These are phyloP conservation scores for Ophiostoma ips DNA, from an alignment of 2,329 filamentous ascomycete genomes.

Conservation along the genomic window DNA sequence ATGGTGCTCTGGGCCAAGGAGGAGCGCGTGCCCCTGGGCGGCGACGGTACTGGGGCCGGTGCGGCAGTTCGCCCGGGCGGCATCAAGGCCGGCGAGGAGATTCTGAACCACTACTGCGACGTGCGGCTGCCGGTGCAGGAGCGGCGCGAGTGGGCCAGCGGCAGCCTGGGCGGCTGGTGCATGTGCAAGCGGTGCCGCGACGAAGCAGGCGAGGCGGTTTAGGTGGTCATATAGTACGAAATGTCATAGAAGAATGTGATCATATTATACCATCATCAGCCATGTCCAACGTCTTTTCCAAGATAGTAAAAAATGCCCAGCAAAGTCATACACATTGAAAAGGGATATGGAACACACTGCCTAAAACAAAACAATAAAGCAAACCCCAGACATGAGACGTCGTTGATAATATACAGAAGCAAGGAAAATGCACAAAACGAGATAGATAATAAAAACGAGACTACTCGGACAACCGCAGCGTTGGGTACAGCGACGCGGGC, in stretches of 20 bases:
- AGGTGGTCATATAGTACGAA: too few species aligned
- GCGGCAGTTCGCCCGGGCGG: slow-evolving; percentile 30
- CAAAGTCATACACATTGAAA: neutral
- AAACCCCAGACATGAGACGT: neutral
- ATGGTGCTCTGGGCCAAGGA: slow-evolving; percentile 57
- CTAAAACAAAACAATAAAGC: neutral
- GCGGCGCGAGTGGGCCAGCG: slow-evolving; percentile 76
- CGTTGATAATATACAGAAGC: slow-evolving; percentile 1
- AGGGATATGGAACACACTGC: neutral
- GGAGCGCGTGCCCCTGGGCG: slow-evolving; percentile 33
- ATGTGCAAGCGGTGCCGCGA: slow-evolving; percentile 70
- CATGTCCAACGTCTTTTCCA: neutral
- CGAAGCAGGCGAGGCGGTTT: slow-evolving; percentile 45
- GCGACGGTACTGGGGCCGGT: slow-evolving; percentile 13
- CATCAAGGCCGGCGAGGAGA: slow-evolving; percentile 67
- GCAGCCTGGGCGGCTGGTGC: slow-evolving; percentile 79
- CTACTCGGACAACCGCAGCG: slow-evolving; percentile 10
- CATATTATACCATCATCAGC: neutral
- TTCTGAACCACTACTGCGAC: slow-evolving; percentile 92
- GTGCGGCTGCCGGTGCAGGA: slow-evolving; percentile 62
- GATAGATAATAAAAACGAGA: neutral
- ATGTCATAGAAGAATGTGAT: neutral
- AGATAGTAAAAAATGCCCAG: neutral
- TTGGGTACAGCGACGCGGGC: slow-evolving; percentile 11
- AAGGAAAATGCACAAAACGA: neutral